Evolutionary conservation across 2,329 filamentous ascomycete genomes (phyloP).

Genomic region (Claviceps sp.): DNA sequence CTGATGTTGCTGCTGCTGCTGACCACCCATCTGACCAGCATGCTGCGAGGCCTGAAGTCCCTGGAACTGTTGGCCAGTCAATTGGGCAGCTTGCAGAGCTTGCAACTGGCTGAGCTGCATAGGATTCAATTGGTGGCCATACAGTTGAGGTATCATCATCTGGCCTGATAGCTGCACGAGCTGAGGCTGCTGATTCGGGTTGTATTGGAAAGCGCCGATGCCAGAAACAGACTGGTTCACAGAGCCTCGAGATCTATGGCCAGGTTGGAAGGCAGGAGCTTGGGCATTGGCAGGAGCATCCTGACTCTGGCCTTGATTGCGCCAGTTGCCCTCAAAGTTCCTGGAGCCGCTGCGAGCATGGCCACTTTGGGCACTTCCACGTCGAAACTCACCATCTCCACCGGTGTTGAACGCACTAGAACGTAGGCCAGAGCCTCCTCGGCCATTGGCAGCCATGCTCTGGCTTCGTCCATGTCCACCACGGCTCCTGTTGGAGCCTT

Average conservation of each 20-base stretch:
- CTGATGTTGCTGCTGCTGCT: slow-evolving; percentile 39
- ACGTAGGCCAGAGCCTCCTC: slow-evolving; percentile 55
- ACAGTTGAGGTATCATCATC: slow-evolving; percentile 77
- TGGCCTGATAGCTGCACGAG: slow-evolving; percentile 76
- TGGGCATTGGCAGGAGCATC: slow-evolving; percentile 37
- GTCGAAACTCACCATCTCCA: slow-evolving; percentile 49
- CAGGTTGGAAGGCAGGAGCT: slow-evolving; percentile 71
- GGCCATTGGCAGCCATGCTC: slow-evolving; percentile 70
- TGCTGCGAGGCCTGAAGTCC: slow-evolving; percentile 59
- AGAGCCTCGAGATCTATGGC: slow-evolving; percentile 75
- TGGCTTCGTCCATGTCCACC: slow-evolving; percentile 66
- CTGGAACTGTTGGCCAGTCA: slow-evolving; percentile 64
- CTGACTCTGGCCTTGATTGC: slow-evolving; percentile 59
- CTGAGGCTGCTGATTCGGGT: slow-evolving; percentile 60
- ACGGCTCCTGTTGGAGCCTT: slow-evolving; percentile 35
- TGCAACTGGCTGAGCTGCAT: slow-evolving; percentile 84
- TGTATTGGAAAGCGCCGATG: slow-evolving; percentile 79
- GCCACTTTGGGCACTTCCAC: slow-evolving; percentile 70
- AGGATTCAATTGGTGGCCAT: slow-evolving; percentile 76
- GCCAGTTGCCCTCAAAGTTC: slow-evolving; percentile 98
- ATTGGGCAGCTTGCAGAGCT: slow-evolving; percentile 77
- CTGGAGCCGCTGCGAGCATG: slow-evolving; percentile 75
- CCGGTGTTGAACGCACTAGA: slow-evolving; percentile 44
- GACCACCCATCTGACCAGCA: slow-evolving; percentile 49
- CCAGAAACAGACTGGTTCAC: slow-evolving; percentile 75